Evolutionary conservation across 2,329 filamentous ascomycete genomes (phyloP).

Genomic region (Hypoxylon rubiginosum): DNA sequence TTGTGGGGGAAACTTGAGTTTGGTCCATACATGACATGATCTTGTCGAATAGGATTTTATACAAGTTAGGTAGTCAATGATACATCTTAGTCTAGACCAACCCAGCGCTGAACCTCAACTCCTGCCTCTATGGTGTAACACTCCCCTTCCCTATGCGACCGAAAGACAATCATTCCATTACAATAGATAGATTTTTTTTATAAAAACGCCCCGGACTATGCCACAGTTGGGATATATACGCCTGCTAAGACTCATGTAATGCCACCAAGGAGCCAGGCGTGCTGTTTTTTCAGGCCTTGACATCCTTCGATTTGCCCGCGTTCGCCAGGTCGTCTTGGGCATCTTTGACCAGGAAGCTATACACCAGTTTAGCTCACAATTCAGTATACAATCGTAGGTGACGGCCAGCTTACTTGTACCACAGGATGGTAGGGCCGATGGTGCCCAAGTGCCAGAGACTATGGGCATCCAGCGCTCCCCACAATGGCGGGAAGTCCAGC

Average conservation of each 20-base stretch:
- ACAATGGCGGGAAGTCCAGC: conserved; percentile 90
- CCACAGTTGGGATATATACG: conserved; percentile 25
- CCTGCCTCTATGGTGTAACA: conserved; percentile 30
- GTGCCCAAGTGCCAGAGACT: conserved; percentile 96
- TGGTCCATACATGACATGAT: not conserved
- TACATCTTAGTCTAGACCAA: conserved; percentile 31
- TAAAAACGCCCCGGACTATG: conserved; percentile 25
- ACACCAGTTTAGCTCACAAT: conserved; percentile 8
- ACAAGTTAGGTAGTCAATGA: conserved; percentile 34
- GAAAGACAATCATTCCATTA: conserved; percentile 33
- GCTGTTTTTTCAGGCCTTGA: conserved; percentile 71
- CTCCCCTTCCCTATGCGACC: conserved; percentile 23
- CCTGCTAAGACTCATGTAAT: conserved; percentile 8
- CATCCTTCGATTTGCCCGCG: conserved; percentile 62
- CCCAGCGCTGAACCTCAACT: conserved; percentile 29
- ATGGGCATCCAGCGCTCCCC: conserved; percentile 90
- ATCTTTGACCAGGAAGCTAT: conserved; percentile 88
- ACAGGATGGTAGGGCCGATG: conserved; percentile 86
- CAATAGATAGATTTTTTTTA: conserved; percentile 28
- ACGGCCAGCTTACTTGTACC: conserved; percentile 84
- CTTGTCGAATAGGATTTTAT: conserved; percentile 5
- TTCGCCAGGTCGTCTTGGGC: conserved; percentile 83
- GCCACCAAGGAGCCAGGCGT: not conserved
- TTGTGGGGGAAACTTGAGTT: not conserved
- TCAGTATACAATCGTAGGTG: not conserved